Base-by-base conservation (phyloP, 805 yeast genomes). In the Sugiyamaella lignohabitans region DNA sequence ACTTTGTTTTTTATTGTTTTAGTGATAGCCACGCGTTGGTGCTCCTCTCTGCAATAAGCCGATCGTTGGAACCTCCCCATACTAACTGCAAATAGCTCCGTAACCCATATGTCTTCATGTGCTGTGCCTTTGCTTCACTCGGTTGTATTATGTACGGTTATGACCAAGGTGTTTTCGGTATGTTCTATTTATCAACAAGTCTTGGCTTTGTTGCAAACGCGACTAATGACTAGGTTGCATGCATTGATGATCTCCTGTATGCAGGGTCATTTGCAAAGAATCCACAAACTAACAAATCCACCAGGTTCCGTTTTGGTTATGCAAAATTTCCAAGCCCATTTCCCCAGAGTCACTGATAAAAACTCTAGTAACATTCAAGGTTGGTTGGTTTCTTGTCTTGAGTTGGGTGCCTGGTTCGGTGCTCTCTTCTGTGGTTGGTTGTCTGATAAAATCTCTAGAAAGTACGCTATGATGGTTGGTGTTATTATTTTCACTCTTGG, bases 401-500 rank as follows among this genome's bases (percentile, higher is more conserved):
- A 53, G 41, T 43, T 53, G 8, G 61, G 61, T 43, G 59, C 61
- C 29, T 57, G 59, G 59, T 43, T 54, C 4, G 87, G 87, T 62
- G 76, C 77, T 5, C 59, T 80, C 30, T 63, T 79, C 11, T 84
- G 84, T 46, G 84, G 86, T 3, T 72, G 56, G 45, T 63, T 79
- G 34, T 71, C 74, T 55, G 87, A 82, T 56, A 68, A 58, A 40
- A 71, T 80, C 50, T 86, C 86, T 20, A 71, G 88, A 60, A 80
- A 78, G 59, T 73, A 76, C 58, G 79, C 84, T 36, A 68, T 82
- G 65, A 77, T 78, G 66, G 59, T 73, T 54, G 87, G 62, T 30
- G 54, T 55, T 19, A 43, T 60, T 27, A 45, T 62, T 23, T 62
- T 62, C 56, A 42, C 48, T 43, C 45, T 63, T 19, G 67, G 67